phyloP scores from a whole-genome alignment of 2,329 filamentous ascomycete species.

The Anthostomella pinea region DNA sequence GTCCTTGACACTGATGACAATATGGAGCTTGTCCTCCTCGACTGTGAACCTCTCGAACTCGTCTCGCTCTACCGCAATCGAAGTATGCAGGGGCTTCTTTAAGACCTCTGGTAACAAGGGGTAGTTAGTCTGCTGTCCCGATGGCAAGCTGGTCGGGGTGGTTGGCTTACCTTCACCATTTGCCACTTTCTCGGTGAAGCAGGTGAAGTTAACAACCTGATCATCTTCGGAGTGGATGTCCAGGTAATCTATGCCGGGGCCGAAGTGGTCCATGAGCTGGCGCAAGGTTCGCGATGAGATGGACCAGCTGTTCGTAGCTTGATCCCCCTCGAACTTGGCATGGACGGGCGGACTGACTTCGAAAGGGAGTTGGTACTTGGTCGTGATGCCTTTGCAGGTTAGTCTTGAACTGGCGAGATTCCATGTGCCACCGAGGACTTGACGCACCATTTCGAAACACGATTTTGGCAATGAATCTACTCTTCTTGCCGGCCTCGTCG shows the following conservation, averaged over 20 bases:
- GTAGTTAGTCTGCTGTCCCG: conserved; percentile 9
- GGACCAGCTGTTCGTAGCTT: conserved; percentile 67
- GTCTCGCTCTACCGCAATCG: conserved; percentile 71
- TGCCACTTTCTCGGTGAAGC: conserved; percentile 75
- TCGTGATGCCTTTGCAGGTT: conserved; percentile 59
- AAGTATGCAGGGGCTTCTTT: conserved; percentile 78
- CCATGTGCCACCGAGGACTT: conserved; percentile 8
- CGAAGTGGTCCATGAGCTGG: conserved; percentile 78
- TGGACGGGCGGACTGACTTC: conserved; percentile 72
- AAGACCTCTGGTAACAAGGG: conserved; percentile 57
- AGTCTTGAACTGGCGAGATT: conserved; percentile 8
- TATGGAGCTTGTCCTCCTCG: conserved; percentile 68
- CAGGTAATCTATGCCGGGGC: conserved; percentile 74
- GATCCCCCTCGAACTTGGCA: conserved; percentile 67
- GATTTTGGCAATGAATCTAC: conserved; percentile 71
- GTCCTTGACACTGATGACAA: conserved; percentile 79
- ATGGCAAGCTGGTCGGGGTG: neutral
- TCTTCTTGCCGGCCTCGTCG: conserved; percentile 67
- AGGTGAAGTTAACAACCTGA: conserved; percentile 72
- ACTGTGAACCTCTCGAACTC: conserved; percentile 75
- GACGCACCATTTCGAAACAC: conserved; percentile 65
- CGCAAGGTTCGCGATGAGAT: conserved; percentile 69
- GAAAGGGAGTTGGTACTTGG: conserved; percentile 74
- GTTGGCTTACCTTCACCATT: conserved; percentile 56
- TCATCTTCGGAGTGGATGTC: conserved; percentile 74